Conservation (phyloP, 2,329 filamentous ascomycete species). For the Ilyonectria mors-panacis region DNA sequence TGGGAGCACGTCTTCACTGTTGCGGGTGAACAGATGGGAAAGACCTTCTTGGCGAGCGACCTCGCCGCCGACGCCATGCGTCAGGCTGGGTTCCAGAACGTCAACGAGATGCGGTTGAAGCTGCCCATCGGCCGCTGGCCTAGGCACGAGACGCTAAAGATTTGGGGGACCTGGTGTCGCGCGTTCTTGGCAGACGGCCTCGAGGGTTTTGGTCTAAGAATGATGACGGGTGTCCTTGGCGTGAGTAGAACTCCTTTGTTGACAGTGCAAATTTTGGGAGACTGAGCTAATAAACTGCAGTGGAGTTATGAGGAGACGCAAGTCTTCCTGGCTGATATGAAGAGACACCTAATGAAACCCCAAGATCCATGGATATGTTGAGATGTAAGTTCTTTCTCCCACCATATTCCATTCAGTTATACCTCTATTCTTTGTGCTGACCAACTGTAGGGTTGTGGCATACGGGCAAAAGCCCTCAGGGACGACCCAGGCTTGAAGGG, state of each 20-base stretch:
- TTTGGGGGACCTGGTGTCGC: constrained; percentile 32
- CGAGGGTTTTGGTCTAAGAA: constrained; percentile 34
- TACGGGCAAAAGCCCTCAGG: constrained; percentile 12
- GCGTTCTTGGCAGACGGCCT: constrained; percentile 25
- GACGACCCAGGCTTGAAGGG: background rate
- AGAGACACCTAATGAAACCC: constrained; percentile 10
- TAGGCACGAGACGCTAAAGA: constrained; percentile 39
- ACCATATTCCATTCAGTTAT: background rate
- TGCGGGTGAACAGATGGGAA: constrained; percentile 30
- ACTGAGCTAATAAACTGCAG: background rate
- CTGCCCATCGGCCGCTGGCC: constrained; percentile 40
- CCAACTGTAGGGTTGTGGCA: constrained; percentile 10
- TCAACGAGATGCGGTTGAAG: constrained; percentile 28
- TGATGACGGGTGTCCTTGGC: constrained; percentile 25
- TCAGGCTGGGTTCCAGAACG: constrained; percentile 34
- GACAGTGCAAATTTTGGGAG: background rate
- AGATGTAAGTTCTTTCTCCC: constrained; percentile 2
- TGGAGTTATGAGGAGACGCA: constrained; percentile 15
- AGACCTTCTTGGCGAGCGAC: constrained; percentile 29
- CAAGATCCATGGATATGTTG: constrained; percentile 13
- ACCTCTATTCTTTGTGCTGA: background rate
- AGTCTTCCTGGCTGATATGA: constrained; percentile 14
- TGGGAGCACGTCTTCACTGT: constrained; percentile 36
- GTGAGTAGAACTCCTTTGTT: background rate
- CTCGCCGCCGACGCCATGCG: constrained; percentile 28